Evolutionary conservation across 345 rosid species (phyloP).

Genomic region (Gossypium longicalyx): DNA sequence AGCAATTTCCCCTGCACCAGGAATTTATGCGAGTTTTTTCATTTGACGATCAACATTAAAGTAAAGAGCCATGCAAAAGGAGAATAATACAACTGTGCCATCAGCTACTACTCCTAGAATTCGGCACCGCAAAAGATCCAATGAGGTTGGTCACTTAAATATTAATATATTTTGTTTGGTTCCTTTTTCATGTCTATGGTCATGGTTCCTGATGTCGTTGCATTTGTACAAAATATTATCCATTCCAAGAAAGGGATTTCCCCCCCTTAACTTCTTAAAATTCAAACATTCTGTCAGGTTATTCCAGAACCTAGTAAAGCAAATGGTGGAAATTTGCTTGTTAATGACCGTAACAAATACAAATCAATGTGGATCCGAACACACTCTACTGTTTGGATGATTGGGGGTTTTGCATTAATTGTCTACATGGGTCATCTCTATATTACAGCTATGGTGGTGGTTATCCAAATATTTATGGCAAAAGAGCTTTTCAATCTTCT

Average conservation of each 20-base stretch:
- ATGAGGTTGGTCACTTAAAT: conserved; percentile 46
- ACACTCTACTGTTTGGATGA: conserved; percentile 87
- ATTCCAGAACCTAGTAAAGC: conserved; percentile 47
- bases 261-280: not conserved
- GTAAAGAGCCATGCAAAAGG: conserved; percentile 55
- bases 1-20: not conserved
- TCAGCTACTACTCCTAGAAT: conserved; percentile 43
- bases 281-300: conserved; percentile 36
- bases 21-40: conserved; percentile 9
- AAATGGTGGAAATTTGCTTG: conserved; percentile 60
- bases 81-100: conserved; percentile 34
- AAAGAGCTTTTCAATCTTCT: conserved; percentile 79
- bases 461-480: conserved; percentile 91
- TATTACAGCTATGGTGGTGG: conserved; percentile 94
- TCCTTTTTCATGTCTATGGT: conserved; percentile 2
- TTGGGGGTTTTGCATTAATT: conserved; percentile 67
- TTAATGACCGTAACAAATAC: conserved; percentile 72
- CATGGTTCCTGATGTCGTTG: not conserved
- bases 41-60: not conserved
- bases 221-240: not conserved
- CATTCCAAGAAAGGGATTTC: not conserved
- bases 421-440: conserved; percentile 97
- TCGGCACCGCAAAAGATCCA: conserved; percentile 67
- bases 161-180: not conserved
- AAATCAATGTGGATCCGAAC: conserved; percentile 76